These are phyloP conservation scores for Pseudogymnoascus sp. DNA, from an alignment of 2,329 filamentous ascomycete genomes.

Conservation along the genomic window DNA sequence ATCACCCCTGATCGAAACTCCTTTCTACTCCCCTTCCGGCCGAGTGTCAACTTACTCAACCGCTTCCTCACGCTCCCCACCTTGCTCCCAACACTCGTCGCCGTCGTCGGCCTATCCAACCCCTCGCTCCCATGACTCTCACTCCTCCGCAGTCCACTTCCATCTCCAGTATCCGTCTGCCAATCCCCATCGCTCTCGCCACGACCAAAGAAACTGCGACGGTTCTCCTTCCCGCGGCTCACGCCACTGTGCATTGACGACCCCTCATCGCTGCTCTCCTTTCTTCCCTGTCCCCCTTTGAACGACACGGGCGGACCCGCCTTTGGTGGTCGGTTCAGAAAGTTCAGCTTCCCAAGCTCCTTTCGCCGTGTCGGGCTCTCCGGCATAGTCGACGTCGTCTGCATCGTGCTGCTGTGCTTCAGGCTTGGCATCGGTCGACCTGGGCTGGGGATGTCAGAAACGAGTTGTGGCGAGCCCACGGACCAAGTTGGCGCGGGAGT, in stretches of 20 bases:
- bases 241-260: neutral
- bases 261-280: slow-evolving; percentile 13
- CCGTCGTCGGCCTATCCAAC: slow-evolving; percentile 16
- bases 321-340: neutral
- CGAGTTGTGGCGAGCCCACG: slow-evolving; percentile 17
- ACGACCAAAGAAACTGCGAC: slow-evolving; percentile 18
- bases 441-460: slow-evolving; percentile 8
- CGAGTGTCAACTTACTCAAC: slow-evolving; percentile 26
- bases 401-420: slow-evolving; percentile 24
- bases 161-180: slow-evolving; percentile 11
- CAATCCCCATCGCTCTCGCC: slow-evolving; percentile 6
- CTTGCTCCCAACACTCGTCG: slow-evolving; percentile 18
- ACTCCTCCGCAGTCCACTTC: neutral
- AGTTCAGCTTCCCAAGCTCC: neutral
- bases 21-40: slow-evolving; percentile 30
- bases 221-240: slow-evolving; percentile 17
- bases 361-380: neutral
- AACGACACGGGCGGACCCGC: neutral
- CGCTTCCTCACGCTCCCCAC: slow-evolving; percentile 30
- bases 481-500: slow-evolving; percentile 32
- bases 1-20: slow-evolving; percentile 25
- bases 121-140: neutral
- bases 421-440: slow-evolving; percentile 17
- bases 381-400: slow-evolving; percentile 4
- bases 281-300: slow-evolving; percentile 5